A percentile compares a stretch with the other conserved stretches of the same genome.
phyloP scores from a whole-genome alignment of 345 rosid genomes.

The Murraya koenigii region DNA sequence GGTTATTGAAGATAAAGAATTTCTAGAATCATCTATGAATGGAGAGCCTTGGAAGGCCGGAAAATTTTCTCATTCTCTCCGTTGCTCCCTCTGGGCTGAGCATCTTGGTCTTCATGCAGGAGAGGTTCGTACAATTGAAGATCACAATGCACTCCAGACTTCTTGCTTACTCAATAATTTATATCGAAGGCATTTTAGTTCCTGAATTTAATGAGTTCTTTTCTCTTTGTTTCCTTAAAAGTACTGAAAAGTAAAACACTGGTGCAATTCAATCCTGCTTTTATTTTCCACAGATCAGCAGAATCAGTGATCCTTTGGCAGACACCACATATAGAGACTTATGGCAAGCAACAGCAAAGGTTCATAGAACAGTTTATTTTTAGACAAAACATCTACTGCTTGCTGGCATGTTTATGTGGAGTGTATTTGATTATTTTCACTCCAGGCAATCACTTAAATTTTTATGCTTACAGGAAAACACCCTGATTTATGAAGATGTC shows the following conservation, averaged over 20 bases:
- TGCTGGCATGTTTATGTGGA: neutral
- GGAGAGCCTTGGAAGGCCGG: constrained; percentile 88
- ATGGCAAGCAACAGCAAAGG: constrained; percentile 78
- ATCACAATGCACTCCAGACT: neutral
- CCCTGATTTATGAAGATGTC: constrained; percentile 63
- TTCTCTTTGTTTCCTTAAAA: neutral
- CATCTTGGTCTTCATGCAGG: constrained; percentile 70
- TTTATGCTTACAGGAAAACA: constrained; percentile 42
- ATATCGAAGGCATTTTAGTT: neutral
- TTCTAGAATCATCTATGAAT: constrained; percentile 65
- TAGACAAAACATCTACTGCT: neutral
- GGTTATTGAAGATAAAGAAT: constrained; percentile 83
- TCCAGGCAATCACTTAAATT: neutral
- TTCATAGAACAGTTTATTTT: constrained; percentile 5
- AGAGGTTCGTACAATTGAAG: constrained; percentile 48
- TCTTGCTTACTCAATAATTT: neutral
- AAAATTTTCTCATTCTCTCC: constrained; percentile 63
- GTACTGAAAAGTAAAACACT: neutral
- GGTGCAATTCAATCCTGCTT: neutral
- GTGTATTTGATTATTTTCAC: neutral
- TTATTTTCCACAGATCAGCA: constrained; percentile 40
- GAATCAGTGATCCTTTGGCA: constrained; percentile 62
- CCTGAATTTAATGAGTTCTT: neutral
- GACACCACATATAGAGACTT: constrained; percentile 63
- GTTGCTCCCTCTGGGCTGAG: constrained; percentile 84